phyloP scores from a whole-genome alignment of 73 alveolate species.

The Paramecium pentaurelia region DNA sequence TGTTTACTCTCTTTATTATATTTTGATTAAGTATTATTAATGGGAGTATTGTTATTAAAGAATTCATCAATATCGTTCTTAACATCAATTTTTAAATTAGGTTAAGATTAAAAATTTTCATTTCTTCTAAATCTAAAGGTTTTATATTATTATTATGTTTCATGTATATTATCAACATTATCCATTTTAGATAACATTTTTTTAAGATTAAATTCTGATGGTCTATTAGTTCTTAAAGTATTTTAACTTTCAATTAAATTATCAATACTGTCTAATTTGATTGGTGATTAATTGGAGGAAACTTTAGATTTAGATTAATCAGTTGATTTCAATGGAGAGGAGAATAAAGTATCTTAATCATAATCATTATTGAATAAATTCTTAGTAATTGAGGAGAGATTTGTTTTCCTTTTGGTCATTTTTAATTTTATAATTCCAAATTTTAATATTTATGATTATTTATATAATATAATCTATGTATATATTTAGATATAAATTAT shows the following conservation, averaged over 20 bases:
- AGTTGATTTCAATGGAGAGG: background rate
- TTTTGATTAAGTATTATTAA: background rate
- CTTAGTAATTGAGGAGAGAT: background rate
- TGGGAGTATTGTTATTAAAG: background rate
- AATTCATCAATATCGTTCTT: background rate
- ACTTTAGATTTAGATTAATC: background rate
- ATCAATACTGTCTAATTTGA: background rate
- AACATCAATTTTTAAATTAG: background rate
- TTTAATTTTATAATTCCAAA: background rate
- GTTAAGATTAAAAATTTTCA: background rate
- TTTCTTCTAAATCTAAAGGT: background rate
- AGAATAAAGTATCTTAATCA: background rate
- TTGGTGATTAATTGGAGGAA: background rate
- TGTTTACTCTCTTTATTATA: background rate
- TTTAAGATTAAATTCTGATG: background rate
- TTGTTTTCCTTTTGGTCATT: background rate
- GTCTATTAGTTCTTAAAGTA: background rate
- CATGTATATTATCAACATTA: background rate
- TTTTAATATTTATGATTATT: background rate
- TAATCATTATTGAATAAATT: slow-evolving; percentile 7
- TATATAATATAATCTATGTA: too few relatives aligned
- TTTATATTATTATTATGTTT: background rate
- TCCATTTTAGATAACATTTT: background rate
- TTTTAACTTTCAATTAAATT: background rate
- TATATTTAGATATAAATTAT: background rate